Evolutionary conservation across 164 flowering plant species (phyloP).

Genomic region (Pachysandra terminalis): DNA sequence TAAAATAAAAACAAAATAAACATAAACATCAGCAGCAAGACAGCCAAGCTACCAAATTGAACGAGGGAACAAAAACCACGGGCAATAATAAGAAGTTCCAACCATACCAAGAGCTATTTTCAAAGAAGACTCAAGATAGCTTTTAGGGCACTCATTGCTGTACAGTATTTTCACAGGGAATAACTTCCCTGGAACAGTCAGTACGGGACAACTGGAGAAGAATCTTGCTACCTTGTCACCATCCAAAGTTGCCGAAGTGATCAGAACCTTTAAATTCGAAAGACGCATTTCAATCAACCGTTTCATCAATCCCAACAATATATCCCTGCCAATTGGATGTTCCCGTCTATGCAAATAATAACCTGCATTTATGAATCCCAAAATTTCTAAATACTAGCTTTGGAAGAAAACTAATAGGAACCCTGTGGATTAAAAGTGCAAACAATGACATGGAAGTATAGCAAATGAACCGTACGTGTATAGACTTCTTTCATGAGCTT

Average conservation of each 20-base stretch:
- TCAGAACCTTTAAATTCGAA: constrained; percentile 69
- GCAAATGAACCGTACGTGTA: constrained; percentile 55
- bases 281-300: constrained; percentile 60
- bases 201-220: constrained; percentile 72
- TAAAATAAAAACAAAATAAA: no score
- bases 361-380: background rate
- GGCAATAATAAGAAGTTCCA: background rate
- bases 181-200: constrained; percentile 84
- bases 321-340: constrained; percentile 54
- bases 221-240: constrained; percentile 81
- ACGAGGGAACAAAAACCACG: background rate
- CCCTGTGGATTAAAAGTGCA: background rate
- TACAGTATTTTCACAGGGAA: constrained; percentile 78
- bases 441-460: background rate
- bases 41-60: background rate
- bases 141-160: constrained; percentile 64
- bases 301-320: constrained; percentile 87
- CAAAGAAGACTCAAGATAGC: constrained; percentile 73
- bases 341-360: constrained; percentile 1
- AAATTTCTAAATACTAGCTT: background rate
- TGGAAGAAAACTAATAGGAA: no score
- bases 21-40: no score
- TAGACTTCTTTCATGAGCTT: constrained; percentile 95
- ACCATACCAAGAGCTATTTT: constrained; percentile 68
- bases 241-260: constrained; percentile 96